Percentiles rank a stretch among this genome's conserved stretches.
phyloP scores from a whole-genome alignment of 2,329 filamentous ascomycete species.

The Nothophoma quercina region DNA sequence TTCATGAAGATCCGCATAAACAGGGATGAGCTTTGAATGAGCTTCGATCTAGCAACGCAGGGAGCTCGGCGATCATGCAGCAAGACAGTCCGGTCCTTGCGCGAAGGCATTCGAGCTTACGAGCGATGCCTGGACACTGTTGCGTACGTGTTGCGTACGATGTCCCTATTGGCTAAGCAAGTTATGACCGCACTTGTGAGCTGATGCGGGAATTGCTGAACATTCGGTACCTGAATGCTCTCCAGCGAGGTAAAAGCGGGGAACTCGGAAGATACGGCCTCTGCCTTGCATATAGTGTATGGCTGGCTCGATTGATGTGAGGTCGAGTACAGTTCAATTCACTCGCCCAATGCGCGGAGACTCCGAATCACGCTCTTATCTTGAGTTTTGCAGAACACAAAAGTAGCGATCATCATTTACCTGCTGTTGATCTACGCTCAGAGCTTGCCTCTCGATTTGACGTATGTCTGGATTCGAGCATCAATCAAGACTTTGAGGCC shows the following conservation, averaged over 20 bases:
- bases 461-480: no score
- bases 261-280: neutral
- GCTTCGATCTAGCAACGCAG: slow-evolving; percentile 6
- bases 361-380: no score
- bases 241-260: neutral
- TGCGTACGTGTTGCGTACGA: neutral
- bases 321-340: neutral
- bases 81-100: neutral
- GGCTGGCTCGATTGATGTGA: neutral
- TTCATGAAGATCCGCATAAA: slow-evolving; percentile 14
- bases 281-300: neutral
- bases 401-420: no score
- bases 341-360: neutral
- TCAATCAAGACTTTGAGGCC: no score
- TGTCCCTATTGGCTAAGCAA: slow-evolving; percentile 1
- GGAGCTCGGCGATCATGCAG: slow-evolving; percentile 19
- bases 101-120: neutral
- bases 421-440: no score
- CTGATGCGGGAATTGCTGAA: no score
- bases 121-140: neutral
- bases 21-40: slow-evolving; percentile 16
- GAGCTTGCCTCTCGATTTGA: no score
- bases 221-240: no score
- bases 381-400: no score
- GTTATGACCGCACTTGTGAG: no score